These are phyloP conservation scores for Monilinia laxa DNA, from an alignment of 2,329 filamentous ascomycete genomes.

Conservation along the genomic window DNA sequence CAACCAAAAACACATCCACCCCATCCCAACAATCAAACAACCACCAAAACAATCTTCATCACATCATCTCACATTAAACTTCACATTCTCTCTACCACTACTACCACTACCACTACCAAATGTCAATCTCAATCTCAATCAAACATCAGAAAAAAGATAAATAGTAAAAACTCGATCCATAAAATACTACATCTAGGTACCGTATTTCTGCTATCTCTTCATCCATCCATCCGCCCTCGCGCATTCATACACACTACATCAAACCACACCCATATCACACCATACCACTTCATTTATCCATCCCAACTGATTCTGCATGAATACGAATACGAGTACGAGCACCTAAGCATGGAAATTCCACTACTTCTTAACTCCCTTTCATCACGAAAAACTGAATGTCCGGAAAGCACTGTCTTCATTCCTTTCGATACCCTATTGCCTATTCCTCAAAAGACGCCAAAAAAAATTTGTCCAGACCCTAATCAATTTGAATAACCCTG, in stretches of 20 bases:
- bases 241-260: neutral
- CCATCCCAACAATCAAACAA: too few relatives aligned
- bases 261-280: neutral
- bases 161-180: neutral
- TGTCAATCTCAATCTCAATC: neutral
- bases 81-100: too few relatives aligned
- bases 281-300: neutral
- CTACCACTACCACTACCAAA: neutral
- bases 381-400: neutral
- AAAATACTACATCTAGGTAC: neutral
- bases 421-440: neutral
- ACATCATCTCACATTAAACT: neutral
- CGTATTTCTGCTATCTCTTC: neutral
- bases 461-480: neutral
- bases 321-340: neutral
- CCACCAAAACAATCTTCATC: too few relatives aligned
- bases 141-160: neutral
- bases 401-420: neutral
- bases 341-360: neutral
- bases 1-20: too few relatives aligned
- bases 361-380: neutral
- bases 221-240: neutral
- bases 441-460: neutral
- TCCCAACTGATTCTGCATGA: neutral
- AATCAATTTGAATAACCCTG: conserved; percentile 17